A percentile compares a stretch with the other conserved stretches of the same genome.
phyloP scores from a whole-genome alignment of 495 filamentous ascomycete genomes.

The Penicillium mononematosum region DNA sequence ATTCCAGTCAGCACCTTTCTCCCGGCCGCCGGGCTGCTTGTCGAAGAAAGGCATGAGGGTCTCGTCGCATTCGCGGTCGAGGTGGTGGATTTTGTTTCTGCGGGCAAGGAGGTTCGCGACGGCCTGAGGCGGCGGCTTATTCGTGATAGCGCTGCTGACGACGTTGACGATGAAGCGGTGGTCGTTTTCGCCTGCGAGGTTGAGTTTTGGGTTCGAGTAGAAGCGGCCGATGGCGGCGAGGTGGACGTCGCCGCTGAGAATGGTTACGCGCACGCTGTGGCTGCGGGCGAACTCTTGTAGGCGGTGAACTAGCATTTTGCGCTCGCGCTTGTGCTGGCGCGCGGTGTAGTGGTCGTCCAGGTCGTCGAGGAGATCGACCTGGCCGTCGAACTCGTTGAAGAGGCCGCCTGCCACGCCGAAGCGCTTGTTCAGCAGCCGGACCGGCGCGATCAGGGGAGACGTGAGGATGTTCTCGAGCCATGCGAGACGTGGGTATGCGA shows the following conservation, averaged over 20 bases:
- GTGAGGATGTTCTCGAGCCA: constrained; percentile 91
- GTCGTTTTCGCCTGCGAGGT: constrained; percentile 60
- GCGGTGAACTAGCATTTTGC: constrained; percentile 67
- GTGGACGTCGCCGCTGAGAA: constrained; percentile 80
- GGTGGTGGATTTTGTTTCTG: constrained; percentile 88
- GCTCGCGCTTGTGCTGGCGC: constrained; percentile 85
- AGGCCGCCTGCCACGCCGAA: constrained; percentile 81
- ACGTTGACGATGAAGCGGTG: constrained; percentile 74
- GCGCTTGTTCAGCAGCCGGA: constrained; percentile 86
- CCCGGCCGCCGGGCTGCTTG: constrained; percentile 68
- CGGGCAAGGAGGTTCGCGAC: constrained; percentile 85
- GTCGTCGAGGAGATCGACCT: constrained; percentile 87
- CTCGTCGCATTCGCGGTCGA: constrained; percentile 83
- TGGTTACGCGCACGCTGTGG: constrained; percentile 76
- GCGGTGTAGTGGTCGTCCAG: constrained; percentile 96
- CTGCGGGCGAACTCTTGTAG: constrained; percentile 70
- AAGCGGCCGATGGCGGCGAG: constrained; percentile 73
- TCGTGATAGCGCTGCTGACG: constrained; percentile 79
- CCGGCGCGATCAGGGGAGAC: constrained; percentile 78
- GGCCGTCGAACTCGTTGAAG: constrained; percentile 92
- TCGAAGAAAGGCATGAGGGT: constrained; percentile 85
- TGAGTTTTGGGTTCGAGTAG: constrained; percentile 64
- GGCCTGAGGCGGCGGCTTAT: constrained; percentile 85
- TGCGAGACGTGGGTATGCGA: constrained; percentile 89
- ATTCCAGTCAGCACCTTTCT: constrained; percentile 68